phyloP scores from a whole-genome alignment of 2,329 filamentous ascomycete genomes.

The Bipolaris victoriae region DNA sequence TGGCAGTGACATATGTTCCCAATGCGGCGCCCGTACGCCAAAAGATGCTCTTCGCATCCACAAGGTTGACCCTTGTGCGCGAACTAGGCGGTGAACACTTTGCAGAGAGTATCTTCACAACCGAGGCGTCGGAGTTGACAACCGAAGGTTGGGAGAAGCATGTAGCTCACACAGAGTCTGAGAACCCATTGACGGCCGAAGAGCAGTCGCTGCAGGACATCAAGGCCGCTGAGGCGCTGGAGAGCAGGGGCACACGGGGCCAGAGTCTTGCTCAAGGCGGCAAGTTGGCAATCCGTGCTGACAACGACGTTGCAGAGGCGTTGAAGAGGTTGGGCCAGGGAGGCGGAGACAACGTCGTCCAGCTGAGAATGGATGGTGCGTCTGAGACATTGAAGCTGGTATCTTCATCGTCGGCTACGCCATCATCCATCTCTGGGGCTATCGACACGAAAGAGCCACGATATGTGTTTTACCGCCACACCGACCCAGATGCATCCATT shows the following conservation, averaged over 20 bases:
- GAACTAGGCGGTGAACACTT: constrained; percentile 82
- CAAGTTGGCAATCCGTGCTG: constrained; percentile 59
- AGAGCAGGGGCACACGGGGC: constrained; percentile 70
- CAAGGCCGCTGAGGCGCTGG: constrained; percentile 75
- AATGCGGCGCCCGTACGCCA: constrained; percentile 79
- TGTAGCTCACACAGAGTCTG: constrained; percentile 66
- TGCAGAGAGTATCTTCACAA: constrained; percentile 75
- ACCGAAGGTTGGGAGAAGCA: constrained; percentile 73
- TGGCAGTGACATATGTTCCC: constrained; percentile 79
- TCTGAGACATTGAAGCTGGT: constrained; percentile 74
- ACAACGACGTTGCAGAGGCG: constrained; percentile 68
- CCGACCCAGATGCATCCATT: constrained; percentile 63
- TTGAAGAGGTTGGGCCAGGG: constrained; percentile 64
- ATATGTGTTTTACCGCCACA: constrained; percentile 78
- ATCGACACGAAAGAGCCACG: constrained; percentile 74
- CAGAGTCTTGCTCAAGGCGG: constrained; percentile 48
- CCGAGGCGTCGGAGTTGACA: constrained; percentile 71
- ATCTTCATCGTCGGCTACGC: constrained; percentile 58
- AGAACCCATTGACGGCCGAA: constrained; percentile 78
- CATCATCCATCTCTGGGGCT: constrained; percentile 62
- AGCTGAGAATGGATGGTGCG: constrained; percentile 75
- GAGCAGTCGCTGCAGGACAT: constrained; percentile 74
- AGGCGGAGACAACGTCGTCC: constrained; percentile 59
- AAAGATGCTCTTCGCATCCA: constrained; percentile 86
- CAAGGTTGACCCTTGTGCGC: constrained; percentile 74